Percentiles rank a stretch among this genome's conserved stretches.
Evolutionary conservation across 2,329 filamentous ascomycete species (phyloP).

Genomic region (Colletotrichum sp.): DNA sequence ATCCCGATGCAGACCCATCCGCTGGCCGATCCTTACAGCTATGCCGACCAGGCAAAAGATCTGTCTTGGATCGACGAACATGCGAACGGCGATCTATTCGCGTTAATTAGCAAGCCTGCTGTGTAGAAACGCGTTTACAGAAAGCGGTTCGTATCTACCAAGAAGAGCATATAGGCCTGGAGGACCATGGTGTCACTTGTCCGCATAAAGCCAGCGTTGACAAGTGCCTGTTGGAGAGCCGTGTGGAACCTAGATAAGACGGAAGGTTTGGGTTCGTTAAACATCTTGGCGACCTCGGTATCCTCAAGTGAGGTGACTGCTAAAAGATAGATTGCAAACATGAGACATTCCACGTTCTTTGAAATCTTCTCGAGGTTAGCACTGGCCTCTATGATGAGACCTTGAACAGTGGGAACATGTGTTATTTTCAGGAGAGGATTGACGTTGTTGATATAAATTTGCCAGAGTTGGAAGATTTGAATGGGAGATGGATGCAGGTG

Average conservation of each 20-base stretch:
- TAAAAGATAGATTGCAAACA: slow-evolving; percentile 70
- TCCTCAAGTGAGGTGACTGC: slow-evolving; percentile 65
- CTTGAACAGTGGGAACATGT: slow-evolving; percentile 69
- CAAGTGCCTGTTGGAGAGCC: slow-evolving; percentile 67
- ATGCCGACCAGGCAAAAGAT: slow-evolving; percentile 68
- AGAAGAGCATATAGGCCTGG: slow-evolving; percentile 71
- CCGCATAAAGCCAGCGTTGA: slow-evolving; percentile 71
- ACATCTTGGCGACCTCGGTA: slow-evolving; percentile 53
- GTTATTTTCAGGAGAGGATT: slow-evolving; percentile 73
- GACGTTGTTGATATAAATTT: slow-evolving; percentile 72
- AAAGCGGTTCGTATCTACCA: slow-evolving; percentile 50
- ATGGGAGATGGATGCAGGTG: slow-evolving; percentile 58
- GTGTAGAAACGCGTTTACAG: neutral
- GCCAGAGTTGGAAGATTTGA: slow-evolving; percentile 71
- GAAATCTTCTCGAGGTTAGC: slow-evolving; percentile 59
- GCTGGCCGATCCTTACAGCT: slow-evolving; percentile 70
- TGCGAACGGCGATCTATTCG: slow-evolving; percentile 48
- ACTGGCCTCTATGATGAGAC: slow-evolving; percentile 67
- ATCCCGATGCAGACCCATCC: slow-evolving; percentile 73
- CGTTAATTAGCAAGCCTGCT: neutral
- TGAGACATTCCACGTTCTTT: slow-evolving; percentile 66
- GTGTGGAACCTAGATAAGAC: slow-evolving; percentile 60
- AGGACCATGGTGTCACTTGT: slow-evolving; percentile 69
- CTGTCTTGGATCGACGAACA: slow-evolving; percentile 65
- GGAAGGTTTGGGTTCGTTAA: slow-evolving; percentile 57